Conservation (phyloP, 306 rosid species). For the Cicer arietinum region DNA sequence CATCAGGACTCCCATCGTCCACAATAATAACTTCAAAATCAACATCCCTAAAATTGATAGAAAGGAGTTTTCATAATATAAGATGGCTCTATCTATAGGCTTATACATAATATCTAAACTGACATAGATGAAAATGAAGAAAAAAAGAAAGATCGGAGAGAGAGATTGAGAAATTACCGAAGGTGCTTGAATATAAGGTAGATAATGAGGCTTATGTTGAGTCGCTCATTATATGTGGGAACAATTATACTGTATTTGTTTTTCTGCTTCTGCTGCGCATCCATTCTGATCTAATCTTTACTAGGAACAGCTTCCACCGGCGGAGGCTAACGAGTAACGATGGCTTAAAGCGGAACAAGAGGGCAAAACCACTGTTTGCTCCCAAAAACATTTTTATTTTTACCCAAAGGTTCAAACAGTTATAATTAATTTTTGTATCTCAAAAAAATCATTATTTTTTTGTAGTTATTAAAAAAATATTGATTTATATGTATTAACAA, state of each 20-base stretch:
- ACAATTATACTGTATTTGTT: slow-evolving; percentile 84
- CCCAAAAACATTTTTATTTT: background rate
- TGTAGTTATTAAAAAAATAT: too few species aligned
- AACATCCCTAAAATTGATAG: slow-evolving; percentile 60
- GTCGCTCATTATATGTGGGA: slow-evolving; percentile 93
- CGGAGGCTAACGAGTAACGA: background rate
- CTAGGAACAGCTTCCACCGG: background rate
- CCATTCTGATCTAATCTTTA: slow-evolving; percentile 45
- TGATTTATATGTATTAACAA: too few species aligned
- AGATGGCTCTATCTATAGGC: background rate
- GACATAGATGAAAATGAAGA: background rate
- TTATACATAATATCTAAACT: slow-evolving; percentile 1
- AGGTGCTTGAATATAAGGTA: slow-evolving; percentile 95
- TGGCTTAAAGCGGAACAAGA: background rate
- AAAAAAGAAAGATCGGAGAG: background rate
- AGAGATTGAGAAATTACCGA: slow-evolving; percentile 34
- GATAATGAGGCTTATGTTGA: slow-evolving; percentile 85
- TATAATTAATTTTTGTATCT: too few species aligned
- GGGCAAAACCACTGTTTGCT: background rate
- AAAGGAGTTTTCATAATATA: background rate
- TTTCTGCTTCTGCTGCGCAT: slow-evolving; percentile 54
- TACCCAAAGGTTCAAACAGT: too few species aligned
- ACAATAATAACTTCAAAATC: slow-evolving; percentile 90
- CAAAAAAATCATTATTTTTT: too few species aligned
- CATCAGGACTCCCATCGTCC: slow-evolving; percentile 98